Percentiles rank a stretch among this genome's conserved stretches.
phyloP scores from a whole-genome alignment of 2,329 filamentous ascomycete genomes.

The Scortechinia acanthostroma region DNA sequence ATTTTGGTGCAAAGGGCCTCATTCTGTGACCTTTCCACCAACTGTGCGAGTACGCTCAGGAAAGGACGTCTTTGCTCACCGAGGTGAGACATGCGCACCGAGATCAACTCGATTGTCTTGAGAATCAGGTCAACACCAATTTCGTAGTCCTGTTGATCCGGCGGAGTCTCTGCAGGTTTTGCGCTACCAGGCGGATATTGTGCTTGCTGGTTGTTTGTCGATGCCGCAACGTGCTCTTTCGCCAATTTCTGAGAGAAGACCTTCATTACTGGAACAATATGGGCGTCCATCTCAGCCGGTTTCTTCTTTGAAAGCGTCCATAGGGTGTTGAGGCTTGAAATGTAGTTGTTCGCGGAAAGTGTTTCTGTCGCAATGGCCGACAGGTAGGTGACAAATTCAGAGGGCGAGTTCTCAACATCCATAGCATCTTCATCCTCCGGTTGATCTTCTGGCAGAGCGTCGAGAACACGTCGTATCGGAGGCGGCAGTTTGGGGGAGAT shows the following conservation, averaged over 20 bases:
- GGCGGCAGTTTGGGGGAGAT: constrained; percentile 67
- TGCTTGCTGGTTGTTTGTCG: constrained; percentile 20
- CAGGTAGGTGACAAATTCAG: constrained; percentile 79
- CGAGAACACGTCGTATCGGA: constrained; percentile 73
- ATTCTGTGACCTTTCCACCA: constrained; percentile 91
- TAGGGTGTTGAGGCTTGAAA: constrained; percentile 83
- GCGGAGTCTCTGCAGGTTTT: constrained; percentile 49
- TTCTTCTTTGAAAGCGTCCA: constrained; percentile 85
- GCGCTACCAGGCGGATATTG: constrained; percentile 48
- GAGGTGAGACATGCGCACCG: constrained; percentile 83
- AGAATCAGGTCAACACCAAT: constrained; percentile 70
- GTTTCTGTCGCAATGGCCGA: constrained; percentile 83
- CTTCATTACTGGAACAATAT: constrained; percentile 85
- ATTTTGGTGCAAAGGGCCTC: constrained; percentile 85
- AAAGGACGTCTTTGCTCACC: constrained; percentile 88
- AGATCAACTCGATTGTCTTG: constrained; percentile 89
- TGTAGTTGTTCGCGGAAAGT: constrained; percentile 72
- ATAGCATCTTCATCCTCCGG: constrained; percentile 72
- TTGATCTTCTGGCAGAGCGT: constrained; percentile 76
- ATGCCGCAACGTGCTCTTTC: constrained; percentile 80
- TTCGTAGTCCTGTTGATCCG: constrained; percentile 80
- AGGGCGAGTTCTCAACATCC: constrained; percentile 76
- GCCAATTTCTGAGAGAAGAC: constrained; percentile 85
- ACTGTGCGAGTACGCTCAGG: constrained; percentile 84
- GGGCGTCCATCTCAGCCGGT: constrained; percentile 80